A percentile compares a stretch with the other conserved stretches of the same genome.
phyloP scores from a whole-genome alignment of 2,329 filamentous ascomycete genomes.

The Tolypocladium pustulatum region DNA sequence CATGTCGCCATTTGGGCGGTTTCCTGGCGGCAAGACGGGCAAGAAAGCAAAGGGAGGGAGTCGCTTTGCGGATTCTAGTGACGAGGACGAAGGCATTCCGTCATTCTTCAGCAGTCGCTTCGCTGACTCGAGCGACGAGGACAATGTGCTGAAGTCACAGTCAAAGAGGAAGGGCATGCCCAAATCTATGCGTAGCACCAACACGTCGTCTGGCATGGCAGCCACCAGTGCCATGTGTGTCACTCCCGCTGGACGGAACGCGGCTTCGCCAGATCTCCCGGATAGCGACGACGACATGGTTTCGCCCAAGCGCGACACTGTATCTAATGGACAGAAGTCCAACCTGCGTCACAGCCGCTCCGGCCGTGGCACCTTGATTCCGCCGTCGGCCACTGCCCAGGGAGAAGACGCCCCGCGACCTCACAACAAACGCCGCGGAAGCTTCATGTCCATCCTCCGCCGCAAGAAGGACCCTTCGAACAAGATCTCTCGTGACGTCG shows the following conservation, averaged over 20 bases:
- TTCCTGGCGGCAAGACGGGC: conserved; percentile 22
- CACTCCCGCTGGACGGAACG: conserved; percentile 26
- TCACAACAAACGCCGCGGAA: conserved; percentile 25
- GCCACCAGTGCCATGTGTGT: too few species aligned
- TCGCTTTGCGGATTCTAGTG: conserved; percentile 53
- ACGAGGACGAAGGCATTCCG: conserved; percentile 35
- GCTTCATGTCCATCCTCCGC: conserved; percentile 50
- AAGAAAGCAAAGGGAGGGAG: conserved; percentile 31
- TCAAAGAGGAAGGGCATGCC: conserved; percentile 21
- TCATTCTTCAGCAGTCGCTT: conserved; percentile 47
- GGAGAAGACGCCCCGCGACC: not conserved
- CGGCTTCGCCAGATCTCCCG: conserved; percentile 45
- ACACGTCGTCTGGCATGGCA: conserved; percentile 16
- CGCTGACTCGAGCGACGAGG: conserved; percentile 20
- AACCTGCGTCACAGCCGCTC: conserved; percentile 30
- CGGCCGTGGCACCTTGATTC: conserved; percentile 25
- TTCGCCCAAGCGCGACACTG: conserved; percentile 8
- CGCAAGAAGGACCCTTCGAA: conserved; percentile 44
- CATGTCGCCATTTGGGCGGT: conserved; percentile 32
- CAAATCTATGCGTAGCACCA: conserved; percentile 18
- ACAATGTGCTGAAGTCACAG: conserved; percentile 6
- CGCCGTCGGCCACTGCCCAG: conserved; percentile 9
- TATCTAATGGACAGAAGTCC: conserved; percentile 7
- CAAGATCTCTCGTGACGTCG: conserved; percentile 42
- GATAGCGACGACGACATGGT: conserved; percentile 44